Base-by-base conservation (phyloP, 1,139 yeast genomes). In the Geotrichum cucujoidarum region DNA sequence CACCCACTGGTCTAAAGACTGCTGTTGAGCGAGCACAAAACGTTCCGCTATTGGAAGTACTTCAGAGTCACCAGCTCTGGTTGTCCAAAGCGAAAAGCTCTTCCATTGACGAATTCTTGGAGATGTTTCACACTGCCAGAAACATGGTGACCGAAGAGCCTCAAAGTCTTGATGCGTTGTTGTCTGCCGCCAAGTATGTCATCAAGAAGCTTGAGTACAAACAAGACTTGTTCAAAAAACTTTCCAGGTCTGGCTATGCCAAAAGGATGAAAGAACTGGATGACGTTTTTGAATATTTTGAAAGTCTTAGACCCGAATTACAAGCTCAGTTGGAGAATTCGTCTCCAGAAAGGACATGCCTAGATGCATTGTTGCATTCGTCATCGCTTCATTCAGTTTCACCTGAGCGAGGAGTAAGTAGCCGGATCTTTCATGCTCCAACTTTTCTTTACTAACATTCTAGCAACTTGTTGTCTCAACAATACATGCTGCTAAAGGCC, bases 401-500 rank as follows among this genome's bases (percentile, higher is more conserved):
- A 13, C 45, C 49, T 16, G 45, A 40, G 21, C 45, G 32, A 13
- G 42, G 45, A 2, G 49, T 46, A 40, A 40, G 49, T 46, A 13
- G 6, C 8, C 17, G n/a, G 8, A 37, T 6, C n/a, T n/a, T n/a
- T n/a, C n/a, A n/a, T n/a, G n/a, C n/a, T n/a, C n/a, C n/a, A n/a
- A n/a, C n/a, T n/a, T n/a, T n/a, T n/a, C n/a, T n/a, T 13, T 24
- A 29, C 37, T 30, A 29, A 36, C 37, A 16, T 10, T 39, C 11
- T 27, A 47, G 47, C 45, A 49, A 39, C 22, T 50, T 21, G 49
- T 45, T 0, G 63, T 78, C 1, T 81, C 90, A 0, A 92, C 97
- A 0, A 83, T 92, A 13, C 98, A 92, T 64, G 88, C 90, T 0
- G 80, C 97, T 1, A 92, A 92, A 61, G 97, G 97, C 1, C 70